Conservation (phyloP, 495 filamentous ascomycete species). For the Darksidea phi region DNA sequence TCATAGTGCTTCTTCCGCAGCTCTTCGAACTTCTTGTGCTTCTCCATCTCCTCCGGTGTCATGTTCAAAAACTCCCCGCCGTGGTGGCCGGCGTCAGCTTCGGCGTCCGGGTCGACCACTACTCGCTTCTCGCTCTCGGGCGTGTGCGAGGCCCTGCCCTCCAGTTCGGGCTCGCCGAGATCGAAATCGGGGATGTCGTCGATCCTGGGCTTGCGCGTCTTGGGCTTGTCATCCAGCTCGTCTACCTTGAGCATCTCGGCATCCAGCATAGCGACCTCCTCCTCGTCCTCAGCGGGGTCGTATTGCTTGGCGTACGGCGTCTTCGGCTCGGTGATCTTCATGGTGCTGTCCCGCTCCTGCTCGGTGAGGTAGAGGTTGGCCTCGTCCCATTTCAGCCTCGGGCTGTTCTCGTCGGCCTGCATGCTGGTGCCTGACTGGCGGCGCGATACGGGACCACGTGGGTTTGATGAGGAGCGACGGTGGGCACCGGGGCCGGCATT, state of each 20-base stretch:
- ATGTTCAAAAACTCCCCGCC: conserved; percentile 59
- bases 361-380: conserved; percentile 94
- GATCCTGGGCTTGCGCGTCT: conserved; percentile 48
- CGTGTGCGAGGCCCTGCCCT: conserved; percentile 39
- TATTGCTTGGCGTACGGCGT: conserved; percentile 91
- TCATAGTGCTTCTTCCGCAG: conserved; percentile 95
- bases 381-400: conserved; percentile 95
- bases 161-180: conserved; percentile 82
- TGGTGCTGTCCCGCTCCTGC: conserved; percentile 89
- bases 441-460: conserved; percentile 62
- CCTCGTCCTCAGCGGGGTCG: conserved; percentile 81
- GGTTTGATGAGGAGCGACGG: conserved; percentile 74
- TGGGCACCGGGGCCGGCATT: conserved; percentile 71
- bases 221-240: conserved; percentile 63
- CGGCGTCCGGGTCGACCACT: conserved; percentile 65
- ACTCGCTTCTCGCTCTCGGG: conserved; percentile 68
- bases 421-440: conserved; percentile 61
- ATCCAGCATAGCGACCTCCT: conserved; percentile 61
- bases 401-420: conserved; percentile 54
- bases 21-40: conserved; percentile 87
- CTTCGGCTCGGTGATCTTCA: conserved; percentile 99
- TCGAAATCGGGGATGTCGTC: conserved; percentile 90
- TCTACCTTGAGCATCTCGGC: conserved; percentile 60
- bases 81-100: conserved; percentile 52
- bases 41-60: conserved; percentile 76